Percentiles rank a stretch among this genome's conserved stretches.
Conservation (phyloP, 2,329 filamentous ascomycete genomes). For the Leptographium lundbergii region DNA sequence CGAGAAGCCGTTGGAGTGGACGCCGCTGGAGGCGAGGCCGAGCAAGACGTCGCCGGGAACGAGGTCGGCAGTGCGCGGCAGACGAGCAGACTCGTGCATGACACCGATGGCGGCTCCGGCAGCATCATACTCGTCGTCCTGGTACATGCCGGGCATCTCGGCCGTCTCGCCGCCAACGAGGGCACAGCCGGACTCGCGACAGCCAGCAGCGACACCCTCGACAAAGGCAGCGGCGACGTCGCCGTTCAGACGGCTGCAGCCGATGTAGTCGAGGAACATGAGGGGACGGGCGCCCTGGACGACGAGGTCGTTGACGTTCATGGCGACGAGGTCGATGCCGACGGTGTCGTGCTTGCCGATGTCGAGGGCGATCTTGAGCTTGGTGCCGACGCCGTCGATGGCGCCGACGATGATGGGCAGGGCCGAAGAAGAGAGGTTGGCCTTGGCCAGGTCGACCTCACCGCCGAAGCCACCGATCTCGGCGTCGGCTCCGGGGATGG, state of each 20-base stretch:
- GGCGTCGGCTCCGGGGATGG: conserved; percentile 75
- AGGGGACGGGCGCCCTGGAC: conserved; percentile 91
- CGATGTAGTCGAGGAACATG: conserved; percentile 97
- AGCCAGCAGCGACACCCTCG: conserved; percentile 78
- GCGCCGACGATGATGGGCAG: conserved; percentile 82
- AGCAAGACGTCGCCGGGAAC: conserved; percentile 70
- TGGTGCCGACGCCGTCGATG: conserved; percentile 93
- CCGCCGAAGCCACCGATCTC: conserved; percentile 94
- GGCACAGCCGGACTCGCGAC: conserved; percentile 71
- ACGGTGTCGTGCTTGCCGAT: conserved; percentile 88
- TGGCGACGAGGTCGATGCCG: conserved; percentile 91
- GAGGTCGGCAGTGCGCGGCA: conserved; percentile 71
- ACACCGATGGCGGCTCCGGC: conserved; percentile 84
- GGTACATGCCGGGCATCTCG: conserved; percentile 95
- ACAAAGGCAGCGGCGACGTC: conserved; percentile 74
- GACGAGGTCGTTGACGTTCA: conserved; percentile 97
- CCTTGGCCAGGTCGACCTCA: conserved; percentile 62
- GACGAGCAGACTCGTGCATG: conserved; percentile 53
- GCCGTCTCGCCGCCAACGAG: conserved; percentile 96
- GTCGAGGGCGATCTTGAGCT: conserved; percentile 87
- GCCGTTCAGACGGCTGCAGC: conserved; percentile 77
- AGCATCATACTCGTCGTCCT: conserved; percentile 80
- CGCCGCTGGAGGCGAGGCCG: conserved; percentile 71
- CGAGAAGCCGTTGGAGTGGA: conserved; percentile 96
- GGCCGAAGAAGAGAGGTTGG: conserved; percentile 61